phyloP scores from a whole-genome alignment of 768 basidiomycete genomes.

The Tricholoma sp. region DNA sequence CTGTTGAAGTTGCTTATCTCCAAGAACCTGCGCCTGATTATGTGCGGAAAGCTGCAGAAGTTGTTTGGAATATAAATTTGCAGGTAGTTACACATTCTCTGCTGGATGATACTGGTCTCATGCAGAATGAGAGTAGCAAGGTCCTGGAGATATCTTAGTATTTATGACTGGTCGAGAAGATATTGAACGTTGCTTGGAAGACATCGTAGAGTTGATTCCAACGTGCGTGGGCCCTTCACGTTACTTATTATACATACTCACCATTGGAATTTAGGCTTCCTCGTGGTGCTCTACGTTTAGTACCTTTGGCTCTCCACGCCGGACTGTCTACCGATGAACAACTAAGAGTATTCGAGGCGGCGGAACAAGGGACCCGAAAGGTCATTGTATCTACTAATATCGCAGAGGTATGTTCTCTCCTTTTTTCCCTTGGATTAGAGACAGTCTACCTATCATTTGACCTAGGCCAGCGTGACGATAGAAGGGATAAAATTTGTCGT shows the following conservation, averaged over 20 bases:
- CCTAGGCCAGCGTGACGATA: slow-evolving; percentile 91
- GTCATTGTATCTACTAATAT: slow-evolving; percentile 94
- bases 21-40: slow-evolving; percentile 77
- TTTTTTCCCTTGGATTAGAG: not conserved
- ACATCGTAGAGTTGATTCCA: slow-evolving; percentile 71
- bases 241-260: not conserved
- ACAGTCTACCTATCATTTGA: not conserved
- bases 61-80: slow-evolving; percentile 75
- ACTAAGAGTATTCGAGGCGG: slow-evolving; percentile 73
- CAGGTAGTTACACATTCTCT: slow-evolving; percentile 46
- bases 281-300: slow-evolving; percentile 48
- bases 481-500: slow-evolving; percentile 93
- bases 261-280: slow-evolving; percentile 35
- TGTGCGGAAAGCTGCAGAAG: slow-evolving; percentile 73
- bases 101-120: not conserved
- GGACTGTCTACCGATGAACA: slow-evolving; percentile 89
- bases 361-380: slow-evolving; percentile 76
- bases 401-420: slow-evolving; percentile 67
- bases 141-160: slow-evolving; percentile 83
- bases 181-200: slow-evolving; percentile 84
- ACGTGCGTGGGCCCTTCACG: slow-evolving; percentile 37
- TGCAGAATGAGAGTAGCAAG: slow-evolving; percentile 46
- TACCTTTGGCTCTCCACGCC: slow-evolving; percentile 79
- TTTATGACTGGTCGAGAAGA: slow-evolving; percentile 97
- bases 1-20: slow-evolving; percentile 90